Percentiles rank a stretch among this genome's conserved stretches.
Conservation (phyloP, 352 stramenopile genomes). For the Pythium grandisporangium region DNA sequence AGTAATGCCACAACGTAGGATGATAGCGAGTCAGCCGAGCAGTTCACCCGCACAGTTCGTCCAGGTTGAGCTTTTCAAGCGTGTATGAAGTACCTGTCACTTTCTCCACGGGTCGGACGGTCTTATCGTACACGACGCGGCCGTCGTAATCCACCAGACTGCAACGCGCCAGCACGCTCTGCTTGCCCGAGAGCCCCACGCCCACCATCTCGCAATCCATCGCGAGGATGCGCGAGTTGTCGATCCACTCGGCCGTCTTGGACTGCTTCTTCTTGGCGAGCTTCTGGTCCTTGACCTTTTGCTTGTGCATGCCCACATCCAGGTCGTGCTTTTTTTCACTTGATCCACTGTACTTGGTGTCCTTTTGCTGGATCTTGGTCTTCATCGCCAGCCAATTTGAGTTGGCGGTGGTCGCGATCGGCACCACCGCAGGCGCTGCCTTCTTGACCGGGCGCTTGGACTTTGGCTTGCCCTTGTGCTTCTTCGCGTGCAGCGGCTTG, state of each 20-base stretch:
- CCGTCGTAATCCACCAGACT: conserved; percentile 84
- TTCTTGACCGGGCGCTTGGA: conserved; percentile 8
- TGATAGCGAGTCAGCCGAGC: background rate
- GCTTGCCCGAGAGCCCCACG: conserved; percentile 65
- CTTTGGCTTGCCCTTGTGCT: conserved; percentile 11
- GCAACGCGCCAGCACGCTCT: conserved; percentile 75
- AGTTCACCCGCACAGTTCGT: background rate
- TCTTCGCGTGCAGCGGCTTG: conserved; percentile 12
- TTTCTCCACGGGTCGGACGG: conserved; percentile 74
- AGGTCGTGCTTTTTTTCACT: conserved; percentile 26
- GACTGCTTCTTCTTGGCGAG: conserved; percentile 33
- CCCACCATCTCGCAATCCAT: conserved; percentile 90
- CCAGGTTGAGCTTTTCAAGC: too few relatives aligned
- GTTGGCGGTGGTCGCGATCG: conserved; percentile 25
- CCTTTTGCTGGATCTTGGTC: conserved; percentile 45
- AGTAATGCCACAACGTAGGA: conserved; percentile 2
- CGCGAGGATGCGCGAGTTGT: conserved; percentile 63
- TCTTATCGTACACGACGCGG: conserved; percentile 77
- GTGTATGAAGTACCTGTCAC: conserved; percentile 33
- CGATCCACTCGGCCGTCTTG: conserved; percentile 64
- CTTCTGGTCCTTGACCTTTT: conserved; percentile 38
- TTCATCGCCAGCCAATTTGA: conserved; percentile 76
- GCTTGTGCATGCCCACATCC: conserved; percentile 25
- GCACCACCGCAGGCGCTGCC: conserved; percentile 7
- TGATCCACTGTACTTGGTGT: conserved; percentile 12